These are phyloP conservation scores for Groenewaldozyma tartarivorans DNA, from an alignment of 805 yeast species.

Conservation along the genomic window DNA sequence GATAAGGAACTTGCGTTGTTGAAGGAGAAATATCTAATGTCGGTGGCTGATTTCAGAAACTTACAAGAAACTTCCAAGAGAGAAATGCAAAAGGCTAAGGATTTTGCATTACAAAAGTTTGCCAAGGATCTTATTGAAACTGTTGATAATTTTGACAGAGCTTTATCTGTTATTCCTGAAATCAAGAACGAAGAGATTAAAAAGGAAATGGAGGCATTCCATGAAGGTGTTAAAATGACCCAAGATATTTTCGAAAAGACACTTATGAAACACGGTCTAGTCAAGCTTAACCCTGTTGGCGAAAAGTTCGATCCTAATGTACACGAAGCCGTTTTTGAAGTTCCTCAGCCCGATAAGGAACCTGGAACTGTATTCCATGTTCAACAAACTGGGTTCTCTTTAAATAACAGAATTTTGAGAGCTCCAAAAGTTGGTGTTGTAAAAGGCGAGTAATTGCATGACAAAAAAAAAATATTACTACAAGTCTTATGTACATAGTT, in stretches of 20 bases:
- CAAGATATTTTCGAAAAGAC: conserved; percentile 80
- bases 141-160: conserved; percentile 83
- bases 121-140: conserved; percentile 85
- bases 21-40: conserved; percentile 73
- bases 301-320: conserved; percentile 81
- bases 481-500: background rate
- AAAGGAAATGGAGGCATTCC: conserved; percentile 60
- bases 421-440: conserved; percentile 96
- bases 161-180: conserved; percentile 49
- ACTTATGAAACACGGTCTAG: conserved; percentile 66
- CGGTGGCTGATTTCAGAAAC: conserved; percentile 88
- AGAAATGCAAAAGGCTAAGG: conserved; percentile 78
- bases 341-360: conserved; percentile 77
- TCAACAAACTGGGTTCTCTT: conserved; percentile 80
- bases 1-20: conserved; percentile 61
- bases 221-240: conserved; percentile 88
- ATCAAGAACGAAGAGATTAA: conserved; percentile 36
- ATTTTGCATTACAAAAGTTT: conserved; percentile 84
- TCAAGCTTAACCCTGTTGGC: conserved; percentile 73
- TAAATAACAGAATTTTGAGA: conserved; percentile 80
- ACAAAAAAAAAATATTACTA: background rate
- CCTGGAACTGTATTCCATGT: conserved; percentile 90
- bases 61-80: conserved; percentile 83
- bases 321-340: conserved; percentile 89
- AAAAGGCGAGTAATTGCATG: conserved; percentile 36